Percentiles rank a stretch among this genome's conserved stretches.
Conservation (phyloP, 2,329 filamentous ascomycete species). For the Xylariaceae sp. region DNA sequence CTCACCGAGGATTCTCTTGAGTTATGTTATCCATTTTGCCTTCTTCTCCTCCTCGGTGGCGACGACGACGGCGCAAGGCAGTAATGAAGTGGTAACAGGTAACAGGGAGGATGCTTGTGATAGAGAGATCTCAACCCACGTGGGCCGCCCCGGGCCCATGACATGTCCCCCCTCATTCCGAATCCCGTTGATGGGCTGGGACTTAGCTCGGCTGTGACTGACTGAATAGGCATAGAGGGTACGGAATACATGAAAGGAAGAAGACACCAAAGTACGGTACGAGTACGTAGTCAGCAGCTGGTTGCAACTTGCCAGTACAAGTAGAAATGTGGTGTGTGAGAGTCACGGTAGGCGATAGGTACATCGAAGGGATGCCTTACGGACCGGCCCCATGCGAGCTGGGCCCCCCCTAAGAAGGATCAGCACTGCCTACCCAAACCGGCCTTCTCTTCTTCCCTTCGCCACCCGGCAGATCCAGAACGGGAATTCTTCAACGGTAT, state of each 20-base stretch:
- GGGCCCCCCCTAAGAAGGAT: too few relatives aligned
- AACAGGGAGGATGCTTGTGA: constrained; percentile 28
- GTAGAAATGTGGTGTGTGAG: not conserved
- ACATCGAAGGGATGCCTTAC: not conserved
- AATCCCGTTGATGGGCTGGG: constrained; percentile 15
- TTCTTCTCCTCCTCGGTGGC: too few relatives aligned
- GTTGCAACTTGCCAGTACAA: too few relatives aligned
- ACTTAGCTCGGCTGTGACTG: constrained; percentile 13
- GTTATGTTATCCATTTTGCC: too few relatives aligned
- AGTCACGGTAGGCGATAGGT: not conserved
- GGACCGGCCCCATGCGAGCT: not conserved
- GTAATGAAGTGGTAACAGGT: not conserved
- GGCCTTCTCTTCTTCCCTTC: not conserved
- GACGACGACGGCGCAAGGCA: not conserved
- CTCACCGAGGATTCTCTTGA: too few relatives aligned
- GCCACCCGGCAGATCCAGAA: constrained; percentile 16
- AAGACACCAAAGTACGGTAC: too few relatives aligned
- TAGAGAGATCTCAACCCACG: constrained; percentile 27
- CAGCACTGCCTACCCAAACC: not conserved
- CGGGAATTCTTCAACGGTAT: constrained; percentile 3
- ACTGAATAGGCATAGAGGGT: constrained; percentile 10
- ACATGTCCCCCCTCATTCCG: constrained; percentile 18
- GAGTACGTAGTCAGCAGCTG: too few relatives aligned
- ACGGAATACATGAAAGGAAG: not conserved
- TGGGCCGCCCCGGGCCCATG: constrained; percentile 29